Evolutionary conservation across 352 stramenopile genomes (phyloP).

Genomic region (Phytophthora crassamura): DNA sequence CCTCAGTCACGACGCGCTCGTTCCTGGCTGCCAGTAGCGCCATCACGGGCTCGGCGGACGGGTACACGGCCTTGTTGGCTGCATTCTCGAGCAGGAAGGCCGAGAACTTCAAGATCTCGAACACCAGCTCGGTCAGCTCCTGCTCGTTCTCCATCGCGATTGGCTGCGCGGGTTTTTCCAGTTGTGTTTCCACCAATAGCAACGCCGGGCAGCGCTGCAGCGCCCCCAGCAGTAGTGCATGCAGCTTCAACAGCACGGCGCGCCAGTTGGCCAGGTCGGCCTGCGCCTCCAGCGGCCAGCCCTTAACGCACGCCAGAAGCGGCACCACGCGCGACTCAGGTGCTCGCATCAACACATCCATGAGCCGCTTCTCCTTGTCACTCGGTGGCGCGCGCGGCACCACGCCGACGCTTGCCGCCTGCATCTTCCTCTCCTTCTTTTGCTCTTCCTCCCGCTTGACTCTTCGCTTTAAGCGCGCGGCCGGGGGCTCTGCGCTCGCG

Average conservation of each 20-base stretch:
- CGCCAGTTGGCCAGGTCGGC: slow-evolving; percentile 79
- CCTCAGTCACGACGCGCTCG: slow-evolving; percentile 72
- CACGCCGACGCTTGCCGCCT: slow-evolving; percentile 26
- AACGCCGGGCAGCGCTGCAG: slow-evolving; percentile 51
- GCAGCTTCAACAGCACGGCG: slow-evolving; percentile 61
- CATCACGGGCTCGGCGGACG: slow-evolving; percentile 56
- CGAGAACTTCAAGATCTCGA: slow-evolving; percentile 76
- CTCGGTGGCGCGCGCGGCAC: slow-evolving; percentile 48
- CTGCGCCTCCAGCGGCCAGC: slow-evolving; percentile 85
- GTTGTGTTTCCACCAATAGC: slow-evolving; percentile 42
- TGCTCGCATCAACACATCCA: slow-evolving; percentile 66
- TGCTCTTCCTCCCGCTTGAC: slow-evolving; percentile 6
- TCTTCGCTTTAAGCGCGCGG: slow-evolving; percentile 10
- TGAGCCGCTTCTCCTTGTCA: slow-evolving; percentile 62
- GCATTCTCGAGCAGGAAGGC: slow-evolving; percentile 84
- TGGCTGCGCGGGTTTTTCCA: slow-evolving; percentile 24
- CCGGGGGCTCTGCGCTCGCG: background rate
- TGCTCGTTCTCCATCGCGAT: slow-evolving; percentile 37
- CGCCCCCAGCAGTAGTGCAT: slow-evolving; percentile 52
- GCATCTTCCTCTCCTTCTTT: slow-evolving; percentile 28
- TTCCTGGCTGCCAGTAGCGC: slow-evolving; percentile 69
- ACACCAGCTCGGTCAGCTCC: slow-evolving; percentile 62
- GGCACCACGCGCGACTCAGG: slow-evolving; percentile 51
- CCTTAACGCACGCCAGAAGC: slow-evolving; percentile 71
- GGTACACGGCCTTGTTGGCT: slow-evolving; percentile 79